These are phyloP conservation scores for Ramalina peruviana DNA, from an alignment of 495 filamentous ascomycete species.

Conservation along the genomic window DNA sequence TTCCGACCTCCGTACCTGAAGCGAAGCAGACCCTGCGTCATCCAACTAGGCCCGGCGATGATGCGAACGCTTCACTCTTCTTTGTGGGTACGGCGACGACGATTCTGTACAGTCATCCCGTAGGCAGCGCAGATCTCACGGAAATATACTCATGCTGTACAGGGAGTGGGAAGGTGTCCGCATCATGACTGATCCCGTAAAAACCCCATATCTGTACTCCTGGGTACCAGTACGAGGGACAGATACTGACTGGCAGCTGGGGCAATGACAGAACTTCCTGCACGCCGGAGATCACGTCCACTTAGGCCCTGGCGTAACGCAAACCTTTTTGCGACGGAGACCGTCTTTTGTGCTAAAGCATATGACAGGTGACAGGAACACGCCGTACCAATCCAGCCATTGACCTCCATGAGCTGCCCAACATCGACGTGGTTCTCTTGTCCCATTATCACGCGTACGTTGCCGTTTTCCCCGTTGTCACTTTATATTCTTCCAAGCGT, in stretches of 20 bases:
- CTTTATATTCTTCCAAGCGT: background rate
- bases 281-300: constrained; percentile 57
- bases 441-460: constrained; percentile 49
- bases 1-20: constrained; percentile 19
- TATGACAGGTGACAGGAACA: constrained; percentile 20
- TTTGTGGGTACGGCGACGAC: constrained; percentile 59
- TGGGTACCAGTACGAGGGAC: background rate
- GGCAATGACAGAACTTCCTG: constrained; percentile 41
- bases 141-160: background rate
- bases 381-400: constrained; percentile 45
- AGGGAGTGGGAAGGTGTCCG: constrained; percentile 48
- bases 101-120: constrained; percentile 29
- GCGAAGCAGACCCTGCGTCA: constrained; percentile 30
- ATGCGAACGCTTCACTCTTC: constrained; percentile 31
- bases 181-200: constrained; percentile 45
- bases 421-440: constrained; percentile 45
- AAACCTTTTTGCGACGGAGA: background rate
- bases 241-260: no score
- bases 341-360: background rate
- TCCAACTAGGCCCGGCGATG: constrained; percentile 22
- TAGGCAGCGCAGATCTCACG: no score
- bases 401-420: constrained; percentile 45
- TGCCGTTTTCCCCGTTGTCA: background rate
- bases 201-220: no score
- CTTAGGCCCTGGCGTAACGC: constrained; percentile 43